Base-by-base conservation (phyloP, 768 basidiomycete species). In the Amanita phalloides region DNA sequence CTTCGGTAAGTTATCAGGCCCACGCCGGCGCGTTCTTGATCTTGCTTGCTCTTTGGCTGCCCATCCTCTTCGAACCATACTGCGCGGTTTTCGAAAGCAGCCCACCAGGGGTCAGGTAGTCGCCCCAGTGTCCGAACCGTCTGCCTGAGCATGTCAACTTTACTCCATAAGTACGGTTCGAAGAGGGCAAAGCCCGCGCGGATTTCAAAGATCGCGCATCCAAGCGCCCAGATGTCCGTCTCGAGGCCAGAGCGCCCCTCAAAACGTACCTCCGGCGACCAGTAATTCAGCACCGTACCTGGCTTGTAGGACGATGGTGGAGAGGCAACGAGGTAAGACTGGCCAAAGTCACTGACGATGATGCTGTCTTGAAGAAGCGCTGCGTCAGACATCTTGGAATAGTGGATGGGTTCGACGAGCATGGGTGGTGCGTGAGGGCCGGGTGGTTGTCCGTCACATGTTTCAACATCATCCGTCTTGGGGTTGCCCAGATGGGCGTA, bases 41-140 rank as follows among this genome's bases (percentile, higher is more conserved):
- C 61, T 55, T 62, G 49, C 49, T 51, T 54, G 43, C 35, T 49
- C 58, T 65, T 68, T 23, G 65, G 65, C 51, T 64, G 49, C 25
- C 68, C 69, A 38, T 63, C 57, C 51, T 67, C 69, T 17, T 71
- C 62, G 51, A 73, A 73, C 70, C 67, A 72, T 20, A 53, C 43
- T 5, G 21, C 11, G 20, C 63, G 64, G 5, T 60, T 45, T 49
- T 64, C 59, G 42, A 63, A 73, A 6, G 61, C 43, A 33, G 39
- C 54, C 71, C 71, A 72, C 72, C 68, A 71, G 4, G 70, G 70
- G 10, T 71, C 67, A 7, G 72, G 73, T 11, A 72, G 61, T 54
- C 57, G 52, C n/a, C 72, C 73, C 3, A 73, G 63, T 20, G 58
- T 68, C 56, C 61, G 58, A 20, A 72, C 64, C 5, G 50, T 68